These are phyloP conservation scores for Candida glaebosa DNA, from an alignment of 805 yeast species.

Conservation along the genomic window DNA sequence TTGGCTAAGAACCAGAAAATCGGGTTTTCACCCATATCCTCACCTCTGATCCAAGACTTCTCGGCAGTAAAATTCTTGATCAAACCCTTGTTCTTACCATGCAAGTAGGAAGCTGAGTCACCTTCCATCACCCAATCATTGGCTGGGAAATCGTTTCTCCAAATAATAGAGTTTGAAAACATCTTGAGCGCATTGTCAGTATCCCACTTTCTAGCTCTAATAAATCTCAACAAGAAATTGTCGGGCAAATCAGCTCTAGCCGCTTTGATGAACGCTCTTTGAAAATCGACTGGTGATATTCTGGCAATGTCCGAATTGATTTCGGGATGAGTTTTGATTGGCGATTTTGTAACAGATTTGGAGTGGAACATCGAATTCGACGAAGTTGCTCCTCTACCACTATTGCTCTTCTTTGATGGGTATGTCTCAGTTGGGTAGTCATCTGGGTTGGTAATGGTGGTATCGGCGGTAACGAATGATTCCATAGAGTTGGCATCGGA, in stretches of 20 bases:
- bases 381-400: not conserved
- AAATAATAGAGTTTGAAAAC: slow-evolving; percentile 68
- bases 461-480: slow-evolving; percentile 30
- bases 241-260: slow-evolving; percentile 77
- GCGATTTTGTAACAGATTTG: not conserved
- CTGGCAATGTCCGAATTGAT: slow-evolving; percentile 2
- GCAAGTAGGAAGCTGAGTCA: slow-evolving; percentile 57
- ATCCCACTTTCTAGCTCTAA: slow-evolving; percentile 87
- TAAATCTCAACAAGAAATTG: slow-evolving; percentile 66
- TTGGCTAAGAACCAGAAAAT: slow-evolving; percentile 78
- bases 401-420: not conserved
- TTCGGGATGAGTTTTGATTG: not conserved
- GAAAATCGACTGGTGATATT: slow-evolving; percentile 27
- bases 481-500: slow-evolving; percentile 26
- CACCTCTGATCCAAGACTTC: slow-evolving; percentile 73
- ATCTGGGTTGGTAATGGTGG: slow-evolving; percentile 21
- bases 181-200: slow-evolving; percentile 63
- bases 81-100: slow-evolving; percentile 41
- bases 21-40: slow-evolving; percentile 72
- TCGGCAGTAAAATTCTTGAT: slow-evolving; percentile 57
- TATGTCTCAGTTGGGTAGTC: slow-evolving; percentile 8
- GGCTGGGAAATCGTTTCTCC: slow-evolving; percentile 66
- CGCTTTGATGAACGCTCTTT: slow-evolving; percentile 40
- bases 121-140: slow-evolving; percentile 66
- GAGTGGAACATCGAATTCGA: not conserved